Evolutionary conservation across 2,329 filamentous ascomycete genomes (phyloP).

Genomic region (Trichophyton equinum): DNA sequence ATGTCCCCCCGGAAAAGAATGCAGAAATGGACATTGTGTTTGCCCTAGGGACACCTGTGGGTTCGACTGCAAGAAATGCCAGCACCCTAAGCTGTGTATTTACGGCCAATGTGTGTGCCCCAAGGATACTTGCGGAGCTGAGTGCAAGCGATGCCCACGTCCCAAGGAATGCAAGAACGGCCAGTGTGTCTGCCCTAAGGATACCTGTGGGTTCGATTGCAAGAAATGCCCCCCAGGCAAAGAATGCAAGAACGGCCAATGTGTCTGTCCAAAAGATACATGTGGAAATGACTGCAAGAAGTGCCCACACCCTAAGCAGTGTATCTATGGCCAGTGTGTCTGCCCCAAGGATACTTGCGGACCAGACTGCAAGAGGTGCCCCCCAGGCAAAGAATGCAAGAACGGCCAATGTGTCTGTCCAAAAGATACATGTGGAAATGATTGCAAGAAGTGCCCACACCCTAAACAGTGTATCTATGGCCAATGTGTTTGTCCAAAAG

Average conservation of each 20-base stretch:
- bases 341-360: not conserved
- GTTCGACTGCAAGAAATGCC: not conserved
- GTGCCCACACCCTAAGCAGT: not conserved
- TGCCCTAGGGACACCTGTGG: not conserved
- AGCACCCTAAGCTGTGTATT: not conserved
- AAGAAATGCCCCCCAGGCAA: too few relatives aligned
- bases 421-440: not conserved
- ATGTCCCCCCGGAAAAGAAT: not conserved
- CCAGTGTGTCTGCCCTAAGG: not conserved
- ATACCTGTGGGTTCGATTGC: not conserved
- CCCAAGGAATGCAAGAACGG: not conserved
- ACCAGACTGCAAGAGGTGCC: not conserved
- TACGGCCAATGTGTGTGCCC: not conserved
- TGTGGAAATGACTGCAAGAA: constrained; percentile 1
- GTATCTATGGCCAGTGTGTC: not conserved
- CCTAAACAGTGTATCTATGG: not conserved
- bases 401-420: not conserved
- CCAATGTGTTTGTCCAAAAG: not conserved
- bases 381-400: too few relatives aligned
- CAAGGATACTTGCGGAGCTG: not conserved
- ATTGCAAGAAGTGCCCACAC: not conserved
- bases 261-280: not conserved
- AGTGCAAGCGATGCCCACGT: not conserved
- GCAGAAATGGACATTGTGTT: not conserved
- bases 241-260: too few relatives aligned